Evolutionary conservation across 305 asterid species (phyloP).

Genomic region (Fraxinus albicans): DNA sequence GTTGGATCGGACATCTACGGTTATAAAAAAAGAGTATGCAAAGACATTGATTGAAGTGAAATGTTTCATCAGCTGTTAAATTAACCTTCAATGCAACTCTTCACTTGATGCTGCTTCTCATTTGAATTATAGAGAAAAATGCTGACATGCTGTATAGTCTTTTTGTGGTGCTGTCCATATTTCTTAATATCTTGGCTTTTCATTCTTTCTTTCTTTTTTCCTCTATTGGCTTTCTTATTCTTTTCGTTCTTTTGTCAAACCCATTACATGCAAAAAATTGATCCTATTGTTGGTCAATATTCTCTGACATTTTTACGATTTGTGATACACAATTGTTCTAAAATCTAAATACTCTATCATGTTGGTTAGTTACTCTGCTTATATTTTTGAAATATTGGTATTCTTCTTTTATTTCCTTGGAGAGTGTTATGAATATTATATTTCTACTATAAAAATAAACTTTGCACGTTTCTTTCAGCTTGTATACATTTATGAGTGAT

Average conservation of each 20-base stretch:
- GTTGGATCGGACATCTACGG: too few species aligned
- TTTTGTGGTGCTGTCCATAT: background rate
- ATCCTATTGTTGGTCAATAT: background rate
- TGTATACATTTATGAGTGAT: background rate
- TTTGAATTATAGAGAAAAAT: constrained; percentile 10
- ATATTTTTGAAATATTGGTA: background rate
- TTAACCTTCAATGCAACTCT: background rate
- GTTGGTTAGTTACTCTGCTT: constrained; percentile 2
- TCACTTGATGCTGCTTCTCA: constrained; percentile 10
- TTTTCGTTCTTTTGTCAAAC: background rate
- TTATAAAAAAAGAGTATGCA: too few species aligned
- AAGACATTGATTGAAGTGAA: constrained; percentile 15
- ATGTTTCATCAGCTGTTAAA: constrained; percentile 12
- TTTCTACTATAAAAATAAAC: background rate
- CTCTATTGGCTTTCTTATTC: background rate
- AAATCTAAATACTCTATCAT: background rate
- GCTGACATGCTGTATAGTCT: background rate
- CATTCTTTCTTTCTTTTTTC: background rate
- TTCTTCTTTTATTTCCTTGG: background rate
- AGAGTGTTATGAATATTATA: background rate
- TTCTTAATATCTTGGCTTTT: background rate
- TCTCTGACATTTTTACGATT: constrained; percentile 3
- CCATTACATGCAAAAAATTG: constrained; percentile 15
- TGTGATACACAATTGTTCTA: background rate
- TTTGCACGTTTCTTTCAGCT: background rate